A percentile compares a stretch with the other conserved stretches of the same genome.
Conservation (phyloP, 2,329 filamentous ascomycete species). For the Verticillium klebahnii region DNA sequence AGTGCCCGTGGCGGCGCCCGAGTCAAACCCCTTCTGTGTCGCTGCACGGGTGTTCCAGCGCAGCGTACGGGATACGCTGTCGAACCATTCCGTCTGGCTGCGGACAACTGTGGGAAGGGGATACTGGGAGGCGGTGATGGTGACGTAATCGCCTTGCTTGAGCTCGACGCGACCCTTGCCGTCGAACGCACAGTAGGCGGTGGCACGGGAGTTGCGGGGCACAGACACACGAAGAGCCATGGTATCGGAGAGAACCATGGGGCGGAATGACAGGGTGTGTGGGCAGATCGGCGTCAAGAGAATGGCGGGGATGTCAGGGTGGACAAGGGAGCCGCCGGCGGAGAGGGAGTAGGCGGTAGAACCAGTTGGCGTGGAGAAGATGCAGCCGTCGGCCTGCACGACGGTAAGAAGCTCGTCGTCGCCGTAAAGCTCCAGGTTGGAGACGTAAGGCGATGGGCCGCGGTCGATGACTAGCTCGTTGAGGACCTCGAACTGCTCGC, state of each 20-base stretch:
- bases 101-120: constrained; percentile 95
- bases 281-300: constrained; percentile 96
- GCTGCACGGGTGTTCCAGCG: constrained; percentile 94
- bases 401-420: constrained; percentile 94
- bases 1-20: constrained; percentile 24
- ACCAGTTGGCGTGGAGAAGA: constrained; percentile 93
- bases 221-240: constrained; percentile 88
- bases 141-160: constrained; percentile 89
- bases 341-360: constrained; percentile 95
- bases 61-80: constrained; percentile 86
- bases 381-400: constrained; percentile 94
- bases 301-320: constrained; percentile 95
- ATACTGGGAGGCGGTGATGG: constrained; percentile 92
- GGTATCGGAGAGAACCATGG: constrained; percentile 95
- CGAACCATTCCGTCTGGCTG: constrained; percentile 90
- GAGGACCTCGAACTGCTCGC: constrained; percentile 94
- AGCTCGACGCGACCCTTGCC: constrained; percentile 95
- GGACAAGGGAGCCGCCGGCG: constrained; percentile 89
- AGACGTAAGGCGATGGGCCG: constrained; percentile 93
- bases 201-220: constrained; percentile 78
- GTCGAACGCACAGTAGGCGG: constrained; percentile 95
- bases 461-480: constrained; percentile 99
- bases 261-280: constrained; percentile 92
- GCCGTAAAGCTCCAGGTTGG: constrained; percentile 91
- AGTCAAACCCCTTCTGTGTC: constrained; percentile 83